Base-by-base conservation (phyloP, 805 yeast species). In the Priceomyces carsonii region DNA sequence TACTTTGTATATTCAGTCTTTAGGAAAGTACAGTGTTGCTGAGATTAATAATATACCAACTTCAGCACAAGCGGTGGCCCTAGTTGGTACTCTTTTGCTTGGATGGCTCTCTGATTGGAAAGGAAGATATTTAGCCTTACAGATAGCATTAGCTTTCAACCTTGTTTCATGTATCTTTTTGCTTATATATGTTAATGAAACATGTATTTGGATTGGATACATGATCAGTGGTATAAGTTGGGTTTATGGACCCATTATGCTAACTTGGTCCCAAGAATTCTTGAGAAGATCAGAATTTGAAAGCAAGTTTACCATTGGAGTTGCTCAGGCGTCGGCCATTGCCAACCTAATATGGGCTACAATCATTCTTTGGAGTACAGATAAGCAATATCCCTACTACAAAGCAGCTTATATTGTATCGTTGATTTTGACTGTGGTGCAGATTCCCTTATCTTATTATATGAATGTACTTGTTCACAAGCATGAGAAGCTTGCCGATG, bases 21-120 rank as follows among this genome's bases (percentile, higher is more conserved):
- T 41, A 12, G 47, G 46, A 8, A 39, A 36, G n/a, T 61, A 47
- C 39, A 23, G 49, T 6, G 50, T 53, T 10, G 36, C 50, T 22
- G 51, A 57, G 22, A 45, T 55, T 16, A 61, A 61, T 38, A 40
- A 43, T 6, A 55, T 56, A 29, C 66, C 67, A 32, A 58, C 66
- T 4, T 65, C 35, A 13, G 37, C 33, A 8, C 37, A 34, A 13
- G 36, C 25, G 7, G 31, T 33, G 4, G 36, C 36, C n/a, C 15
- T 33, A 6, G 16, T 33, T 12, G 17, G 18, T 19, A 33, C 36
- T 5, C 10, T 33, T 14, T 8, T 24, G n/a, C 29, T 33, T 14
- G 36, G 36, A 17, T 33, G 36, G 36, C 24, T 33, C 3, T 22
- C 36, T 4, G 36, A 33, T 17, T 33, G 36, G 36, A 33, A 33